Evolutionary conservation across 2,329 filamentous ascomycete species (phyloP), one percentile per base, ranked within the genome.

Genomic region (Colletotrichum sp.): DNA sequence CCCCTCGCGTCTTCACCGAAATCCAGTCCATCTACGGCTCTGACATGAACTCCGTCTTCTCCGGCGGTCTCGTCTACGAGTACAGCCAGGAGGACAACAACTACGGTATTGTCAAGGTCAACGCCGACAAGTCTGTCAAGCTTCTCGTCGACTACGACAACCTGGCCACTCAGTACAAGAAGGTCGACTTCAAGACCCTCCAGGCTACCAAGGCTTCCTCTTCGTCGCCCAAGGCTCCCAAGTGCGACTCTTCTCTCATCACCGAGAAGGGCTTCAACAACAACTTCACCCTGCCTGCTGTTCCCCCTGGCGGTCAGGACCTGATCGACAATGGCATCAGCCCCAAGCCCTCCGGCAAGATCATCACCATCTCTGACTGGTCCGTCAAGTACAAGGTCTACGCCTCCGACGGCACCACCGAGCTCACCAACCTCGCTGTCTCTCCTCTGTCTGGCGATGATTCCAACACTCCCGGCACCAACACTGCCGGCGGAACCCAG

Each of bases 61-160:
- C 92, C 71, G 95, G 95, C 77, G 94, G 94, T 78, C 88, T 97
- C 61, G 94, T 96, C 61, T 97, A 96, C 87, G 94, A 97, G 85
- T 96, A 91, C 84, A 92, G 92, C 1, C 90, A 96, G 84, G 95
- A 96, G 82, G 84, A 86, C 57, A 93, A 93, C 82, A 86, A 91
- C 82, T 93, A 88, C 76, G 92, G 92, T 68, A 88, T 96, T 9
- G 93, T 95, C 77, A 81, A 90, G 78, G 85, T 95, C 80, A 90
- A 90, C 79, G 84, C 83, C 74, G 90, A 93, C 79, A 88, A 88
- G 78, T 90, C 88, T 22, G 88, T 91, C 71, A 86, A 88, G 63
- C 87, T 95, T 59, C 87, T 92, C 44, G 79, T 85, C 27, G 94
- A 96, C 83, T 96, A 89, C 85, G 91, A 94, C 82, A 93, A 94